phyloP scores from a whole-genome alignment of 2,329 filamentous ascomycete genomes.

The Colletotrichum nymphaeae region DNA sequence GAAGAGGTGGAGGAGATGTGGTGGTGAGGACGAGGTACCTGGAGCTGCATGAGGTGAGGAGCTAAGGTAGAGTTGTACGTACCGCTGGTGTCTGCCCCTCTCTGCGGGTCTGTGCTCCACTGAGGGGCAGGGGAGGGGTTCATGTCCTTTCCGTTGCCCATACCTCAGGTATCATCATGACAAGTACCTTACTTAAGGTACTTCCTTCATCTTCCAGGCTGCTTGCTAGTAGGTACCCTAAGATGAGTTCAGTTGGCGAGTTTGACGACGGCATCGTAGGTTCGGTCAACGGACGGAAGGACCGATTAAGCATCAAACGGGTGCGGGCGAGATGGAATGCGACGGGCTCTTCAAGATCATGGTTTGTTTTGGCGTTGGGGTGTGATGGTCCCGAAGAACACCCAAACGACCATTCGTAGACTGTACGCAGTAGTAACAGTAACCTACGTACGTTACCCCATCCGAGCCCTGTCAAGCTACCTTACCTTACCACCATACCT shows the following conservation, averaged over 20 bases:
- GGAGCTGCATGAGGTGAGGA: too few species aligned
- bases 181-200: too few species aligned
- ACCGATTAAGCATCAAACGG: not conserved
- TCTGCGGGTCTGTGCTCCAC: not conserved
- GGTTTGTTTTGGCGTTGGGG: not conserved
- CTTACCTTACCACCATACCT: not conserved
- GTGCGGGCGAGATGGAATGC: not conserved
- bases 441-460: not conserved
- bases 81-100: not conserved
- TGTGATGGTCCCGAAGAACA: conserved; percentile 8
- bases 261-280: not conserved
- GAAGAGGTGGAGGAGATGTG: not conserved
- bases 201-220: too few species aligned
- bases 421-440: too few species aligned
- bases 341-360: conserved; percentile 12
- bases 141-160: too few species aligned
- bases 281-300: not conserved
- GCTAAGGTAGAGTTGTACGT: not conserved
- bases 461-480: conserved; percentile 4
- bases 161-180: too few species aligned
- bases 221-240: too few species aligned
- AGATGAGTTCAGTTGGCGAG: too few species aligned
- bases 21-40: not conserved
- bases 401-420: not conserved
- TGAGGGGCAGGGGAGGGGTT: not conserved